Evolutionary conservation across 2,329 filamentous ascomycete genomes (phyloP).

Genomic region (Ceratocystis alfenasii): DNA sequence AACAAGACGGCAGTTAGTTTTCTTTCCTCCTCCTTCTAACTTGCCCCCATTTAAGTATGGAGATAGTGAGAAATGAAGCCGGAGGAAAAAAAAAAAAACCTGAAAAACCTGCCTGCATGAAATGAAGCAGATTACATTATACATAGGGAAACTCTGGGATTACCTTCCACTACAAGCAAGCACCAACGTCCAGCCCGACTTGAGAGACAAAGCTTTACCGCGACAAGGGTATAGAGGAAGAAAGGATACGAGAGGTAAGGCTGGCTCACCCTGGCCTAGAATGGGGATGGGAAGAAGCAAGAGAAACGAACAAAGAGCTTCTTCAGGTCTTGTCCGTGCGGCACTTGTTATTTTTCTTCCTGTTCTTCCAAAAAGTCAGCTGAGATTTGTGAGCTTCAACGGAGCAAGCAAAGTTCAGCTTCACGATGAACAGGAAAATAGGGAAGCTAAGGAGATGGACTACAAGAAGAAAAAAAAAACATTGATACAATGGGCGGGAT

Average conservation of each 20-base stretch:
- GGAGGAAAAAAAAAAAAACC: background rate
- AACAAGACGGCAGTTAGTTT: background rate
- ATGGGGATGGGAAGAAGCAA: background rate
- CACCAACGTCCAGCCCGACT: background rate
- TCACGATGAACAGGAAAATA: background rate
- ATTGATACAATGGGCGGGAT: background rate
- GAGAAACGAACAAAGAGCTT: background rate
- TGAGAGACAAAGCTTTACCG: background rate
- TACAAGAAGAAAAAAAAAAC: background rate
- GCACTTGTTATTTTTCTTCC: background rate
- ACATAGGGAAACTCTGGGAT: too few species aligned
- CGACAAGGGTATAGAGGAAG: background rate
- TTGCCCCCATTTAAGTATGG: background rate
- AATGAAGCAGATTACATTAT: background rate
- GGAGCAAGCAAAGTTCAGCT: background rate
- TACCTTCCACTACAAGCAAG: too few species aligned
- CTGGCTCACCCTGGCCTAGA: too few species aligned
- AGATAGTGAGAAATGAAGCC: background rate
- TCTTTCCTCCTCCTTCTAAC: background rate
- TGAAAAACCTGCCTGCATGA: background rate
- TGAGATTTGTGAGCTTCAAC: background rate
- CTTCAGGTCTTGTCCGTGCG: background rate
- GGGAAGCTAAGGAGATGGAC: background rate
- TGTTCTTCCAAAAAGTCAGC: background rate
- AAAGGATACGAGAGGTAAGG: background rate